Base-by-base conservation (phyloP, 2,329 filamentous ascomycete genomes). In the Pestalotiopsis sp. region DNA sequence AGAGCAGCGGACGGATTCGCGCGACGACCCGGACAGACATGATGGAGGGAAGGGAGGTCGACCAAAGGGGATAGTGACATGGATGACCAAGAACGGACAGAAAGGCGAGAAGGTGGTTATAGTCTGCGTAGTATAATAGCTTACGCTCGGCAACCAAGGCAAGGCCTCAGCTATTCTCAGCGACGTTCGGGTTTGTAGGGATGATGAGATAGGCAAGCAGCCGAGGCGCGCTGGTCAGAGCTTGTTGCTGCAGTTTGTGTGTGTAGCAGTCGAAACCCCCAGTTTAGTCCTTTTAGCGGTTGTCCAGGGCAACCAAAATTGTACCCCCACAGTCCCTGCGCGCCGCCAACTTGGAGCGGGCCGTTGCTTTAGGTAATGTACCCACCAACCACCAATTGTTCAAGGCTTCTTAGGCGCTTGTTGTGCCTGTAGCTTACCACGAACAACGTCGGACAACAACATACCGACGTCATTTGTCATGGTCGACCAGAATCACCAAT, bases 11-110 rank as follows among this genome's bases (percentile, higher is more conserved):
- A 75, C 95, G 91, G 75, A 99, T 93, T 73, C 96, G 90, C 69
- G 95, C 95, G 72, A 98, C 93, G 69, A 98, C 95, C 77, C 93
- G 88, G 73, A 98, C 93, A 70, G 86, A 87, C 89, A 90, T 89
- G 72, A 69, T 65, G 45, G 52, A 25, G 36, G 59, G 14, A 59
- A 4, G 36, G 17, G 11, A 14, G 31, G 56, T 60, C 25, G 56
- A 25, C 20, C 3, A 5, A 25, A 45, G n/a, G 20, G 65, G 58
- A 61, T 20, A 39, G 39, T 41, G 45, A 23, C 60, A 65, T 65
- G n/a, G 56, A 59, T 52, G 61, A 41, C 20, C 13, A 62, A n/a
- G 45, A n/a, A 52, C 36, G 31, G 7, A 36, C 31, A 36, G 31
- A 36, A 39, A 59, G 59, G 20, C 13, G 25, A 25, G 13, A n/a